phyloP scores from a whole-genome alignment of 2,329 filamentous ascomycete genomes.

The Aureobasidium leucospermi region DNA sequence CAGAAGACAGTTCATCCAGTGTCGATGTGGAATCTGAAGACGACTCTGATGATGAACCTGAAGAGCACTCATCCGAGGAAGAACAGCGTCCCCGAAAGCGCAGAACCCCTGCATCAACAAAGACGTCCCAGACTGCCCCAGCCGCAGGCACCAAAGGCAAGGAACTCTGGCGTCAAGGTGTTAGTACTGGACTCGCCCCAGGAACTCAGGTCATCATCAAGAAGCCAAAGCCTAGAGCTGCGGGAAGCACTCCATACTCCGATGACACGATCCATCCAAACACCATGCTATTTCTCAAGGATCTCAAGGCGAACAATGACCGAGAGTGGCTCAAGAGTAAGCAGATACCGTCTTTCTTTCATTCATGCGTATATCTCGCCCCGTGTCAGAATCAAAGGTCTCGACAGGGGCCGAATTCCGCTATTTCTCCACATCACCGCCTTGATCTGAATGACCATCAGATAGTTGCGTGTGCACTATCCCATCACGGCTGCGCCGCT shows the following conservation, averaged over 20 bases:
- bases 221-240: conserved; percentile 54
- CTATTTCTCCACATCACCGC: not conserved
- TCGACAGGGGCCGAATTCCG: not conserved
- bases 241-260: conserved; percentile 51
- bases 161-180: conserved; percentile 51
- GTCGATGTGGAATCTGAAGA: conserved; percentile 29
- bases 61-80: conserved; percentile 23
- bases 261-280: conserved; percentile 56
- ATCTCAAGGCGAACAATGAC: conserved; percentile 54
- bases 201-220: conserved; percentile 56
- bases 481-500: not conserved
- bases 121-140: not conserved
- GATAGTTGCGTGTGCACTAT: not conserved
- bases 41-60: conserved; percentile 36
- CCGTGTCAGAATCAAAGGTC: not conserved
- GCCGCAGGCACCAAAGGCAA: conserved; percentile 30
- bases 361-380: not conserved
- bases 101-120: conserved; percentile 19
- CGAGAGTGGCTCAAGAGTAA: conserved; percentile 57
- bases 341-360: conserved; percentile 16
- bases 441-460: not conserved
- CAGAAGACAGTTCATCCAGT: conserved; percentile 23
- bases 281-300: conserved; percentile 53
- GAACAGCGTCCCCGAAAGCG: conserved; percentile 17
- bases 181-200: conserved; percentile 48